A percentile compares a stretch with the other conserved stretches of the same genome.
Conservation (phyloP, 441 rosid genomes). For the Pelargonium hybrid region DNA sequence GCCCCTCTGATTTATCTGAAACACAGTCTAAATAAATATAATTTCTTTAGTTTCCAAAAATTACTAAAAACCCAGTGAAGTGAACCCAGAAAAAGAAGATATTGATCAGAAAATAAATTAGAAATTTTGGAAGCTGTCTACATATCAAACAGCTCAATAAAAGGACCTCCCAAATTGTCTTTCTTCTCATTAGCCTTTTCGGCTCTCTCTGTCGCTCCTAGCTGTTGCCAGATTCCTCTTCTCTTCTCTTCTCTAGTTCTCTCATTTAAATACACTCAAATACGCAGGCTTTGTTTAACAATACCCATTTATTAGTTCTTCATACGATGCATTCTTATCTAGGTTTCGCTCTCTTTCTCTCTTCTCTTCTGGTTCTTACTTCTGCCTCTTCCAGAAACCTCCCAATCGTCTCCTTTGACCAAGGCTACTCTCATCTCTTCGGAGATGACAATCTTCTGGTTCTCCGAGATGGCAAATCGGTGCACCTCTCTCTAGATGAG, state of each 20-base stretch:
- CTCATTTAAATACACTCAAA: not conserved
- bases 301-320: not conserved
- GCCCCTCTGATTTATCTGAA: too few relatives aligned
- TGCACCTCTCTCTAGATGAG: constrained; percentile 71
- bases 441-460: constrained; percentile 73
- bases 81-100: too few relatives aligned
- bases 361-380: constrained; percentile 13
- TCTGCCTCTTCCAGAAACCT: constrained; percentile 19
- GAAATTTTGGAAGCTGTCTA: not conserved
- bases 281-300: constrained; percentile 18
- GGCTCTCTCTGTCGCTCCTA: constrained; percentile 3
- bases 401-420: constrained; percentile 64
- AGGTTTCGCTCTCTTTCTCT: constrained; percentile 7
- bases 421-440: constrained; percentile 79
- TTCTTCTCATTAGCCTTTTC: not conserved
- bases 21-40: too few relatives aligned
- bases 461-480: constrained; percentile 70
- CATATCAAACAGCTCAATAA: constrained; percentile 4
- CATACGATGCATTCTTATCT: constrained; percentile 4
- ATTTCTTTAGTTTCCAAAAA: too few relatives aligned
- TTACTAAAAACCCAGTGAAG: too few relatives aligned
- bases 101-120: not conserved
- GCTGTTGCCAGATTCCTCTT: not conserved
- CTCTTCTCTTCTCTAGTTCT: not conserved
- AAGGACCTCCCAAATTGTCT: constrained; percentile 1